A percentile compares a stretch with the other conserved stretches of the same genome.
Evolutionary conservation across 2,329 filamentous ascomycete species (phyloP).

Genomic region (Sporothrix pseudoabietina): DNA sequence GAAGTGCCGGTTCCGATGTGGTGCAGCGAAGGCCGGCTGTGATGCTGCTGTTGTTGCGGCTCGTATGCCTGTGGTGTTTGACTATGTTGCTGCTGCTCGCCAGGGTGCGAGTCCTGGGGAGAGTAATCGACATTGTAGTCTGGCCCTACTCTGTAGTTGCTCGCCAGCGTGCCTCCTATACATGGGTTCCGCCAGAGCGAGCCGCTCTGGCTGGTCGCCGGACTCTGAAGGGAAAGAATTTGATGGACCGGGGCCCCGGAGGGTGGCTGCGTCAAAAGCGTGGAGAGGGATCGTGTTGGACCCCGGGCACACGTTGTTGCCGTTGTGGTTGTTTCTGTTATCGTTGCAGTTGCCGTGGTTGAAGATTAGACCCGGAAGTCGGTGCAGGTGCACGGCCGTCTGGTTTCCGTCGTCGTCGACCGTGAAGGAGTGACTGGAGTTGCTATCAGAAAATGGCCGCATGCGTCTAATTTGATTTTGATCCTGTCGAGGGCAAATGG

Average conservation of each 20-base stretch:
- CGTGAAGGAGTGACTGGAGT: not conserved
- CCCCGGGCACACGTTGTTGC: conserved; percentile 13
- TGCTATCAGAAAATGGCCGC: not conserved
- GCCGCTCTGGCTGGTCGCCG: conserved; percentile 72
- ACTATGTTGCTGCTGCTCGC: conserved; percentile 64
- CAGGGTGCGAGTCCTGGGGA: conserved; percentile 66
- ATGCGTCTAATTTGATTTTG: conserved; percentile 20
- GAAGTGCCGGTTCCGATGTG: conserved; percentile 49
- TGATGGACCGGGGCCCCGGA: conserved; percentile 55
- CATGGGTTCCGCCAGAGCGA: conserved; percentile 78
- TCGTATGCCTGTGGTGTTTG: conserved; percentile 62
- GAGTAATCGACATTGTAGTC: conserved; percentile 77
- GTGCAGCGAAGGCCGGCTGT: conserved; percentile 46
- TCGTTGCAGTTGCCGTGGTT: conserved; percentile 12
- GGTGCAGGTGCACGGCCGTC: conserved; percentile 7
- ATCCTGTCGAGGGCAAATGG: not conserved
- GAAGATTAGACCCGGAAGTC: not conserved
- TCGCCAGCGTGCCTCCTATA: conserved; percentile 70
- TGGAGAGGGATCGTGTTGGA: conserved; percentile 24
- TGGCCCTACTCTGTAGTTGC: conserved; percentile 69
- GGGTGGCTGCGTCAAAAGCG: conserved; percentile 50
- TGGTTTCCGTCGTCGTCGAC: not conserved
- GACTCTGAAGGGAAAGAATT: conserved; percentile 63
- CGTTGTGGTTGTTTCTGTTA: not conserved
- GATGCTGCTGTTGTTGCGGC: conserved; percentile 39